phyloP scores from a whole-genome alignment of 1,284 basidiomycete species.

The Cutaneotrichosporon sp. region DNA sequence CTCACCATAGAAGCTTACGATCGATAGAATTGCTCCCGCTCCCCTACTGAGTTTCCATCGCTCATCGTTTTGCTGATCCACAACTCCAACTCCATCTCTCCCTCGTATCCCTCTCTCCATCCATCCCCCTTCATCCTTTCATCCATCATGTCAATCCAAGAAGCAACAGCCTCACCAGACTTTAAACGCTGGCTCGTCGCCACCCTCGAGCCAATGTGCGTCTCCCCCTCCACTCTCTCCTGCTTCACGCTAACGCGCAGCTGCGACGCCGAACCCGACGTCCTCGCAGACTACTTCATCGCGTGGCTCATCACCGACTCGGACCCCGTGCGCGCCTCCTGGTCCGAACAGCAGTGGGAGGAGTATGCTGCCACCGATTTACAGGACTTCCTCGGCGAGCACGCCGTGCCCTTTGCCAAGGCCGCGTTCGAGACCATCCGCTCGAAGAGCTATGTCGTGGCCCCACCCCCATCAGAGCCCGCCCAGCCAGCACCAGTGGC shows the following conservation, averaged over 20 bases:
- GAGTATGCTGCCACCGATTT: constrained; percentile 73
- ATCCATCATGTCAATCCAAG: constrained; percentile 22
- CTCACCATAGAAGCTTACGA: not conserved
- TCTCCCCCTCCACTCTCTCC: constrained; percentile 4
- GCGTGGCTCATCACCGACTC: constrained; percentile 79
- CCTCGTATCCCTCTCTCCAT: not conserved
- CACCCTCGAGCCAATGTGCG: constrained; percentile 82
- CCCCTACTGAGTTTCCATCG: not conserved
- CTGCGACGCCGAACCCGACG: constrained; percentile 93
- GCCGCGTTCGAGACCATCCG: constrained; percentile 77
- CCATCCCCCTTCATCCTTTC: not conserved
- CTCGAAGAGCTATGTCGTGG: constrained; percentile 72
- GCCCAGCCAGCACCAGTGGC: constrained; percentile 50
- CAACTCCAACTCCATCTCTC: not conserved
- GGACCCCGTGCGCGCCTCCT: constrained; percentile 56
- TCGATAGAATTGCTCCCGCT: not conserved
- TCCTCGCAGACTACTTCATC: constrained; percentile 90
- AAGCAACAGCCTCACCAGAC: constrained; percentile 39
- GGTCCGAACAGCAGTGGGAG: constrained; percentile 74
- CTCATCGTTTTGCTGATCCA: not conserved
- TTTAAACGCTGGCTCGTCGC: constrained; percentile 70
- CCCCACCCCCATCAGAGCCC: not conserved
- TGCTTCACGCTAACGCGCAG: constrained; percentile 54
- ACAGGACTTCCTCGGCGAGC: constrained; percentile 89
- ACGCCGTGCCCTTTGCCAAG: constrained; percentile 75